Conservation (phyloP, 176 grass and related monocot genomes). For the Oryza longistaminata region DNA sequence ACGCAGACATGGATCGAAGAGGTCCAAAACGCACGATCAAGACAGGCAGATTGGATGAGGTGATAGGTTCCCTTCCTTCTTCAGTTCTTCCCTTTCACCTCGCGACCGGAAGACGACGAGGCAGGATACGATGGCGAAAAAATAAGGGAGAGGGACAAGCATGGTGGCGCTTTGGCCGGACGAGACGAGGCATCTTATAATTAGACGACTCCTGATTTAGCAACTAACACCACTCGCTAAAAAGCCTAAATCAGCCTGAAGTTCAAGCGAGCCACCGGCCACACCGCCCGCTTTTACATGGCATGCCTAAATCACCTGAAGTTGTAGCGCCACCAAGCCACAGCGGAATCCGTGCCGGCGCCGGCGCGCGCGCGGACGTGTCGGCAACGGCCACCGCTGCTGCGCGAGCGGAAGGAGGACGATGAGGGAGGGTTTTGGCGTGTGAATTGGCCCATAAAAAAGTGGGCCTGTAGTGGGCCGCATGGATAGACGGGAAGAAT, state of each 20-base stretch:
- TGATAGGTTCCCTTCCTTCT: neutral
- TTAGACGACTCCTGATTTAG: slow-evolving; percentile 53
- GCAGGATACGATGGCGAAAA: neutral
- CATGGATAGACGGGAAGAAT: neutral
- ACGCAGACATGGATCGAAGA: neutral
- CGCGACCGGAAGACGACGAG: neutral
- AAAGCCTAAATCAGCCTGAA: neutral
- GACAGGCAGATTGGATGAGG: too few relatives aligned
- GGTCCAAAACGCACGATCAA: neutral
- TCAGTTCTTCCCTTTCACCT: neutral
- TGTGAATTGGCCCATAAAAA: too few relatives aligned
- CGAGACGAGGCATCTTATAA: slow-evolving; percentile 41
- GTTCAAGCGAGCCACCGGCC: neutral
- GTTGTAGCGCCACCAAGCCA: too few relatives aligned
- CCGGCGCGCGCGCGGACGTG: too few relatives aligned
- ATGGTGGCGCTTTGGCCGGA: slow-evolving; percentile 26
- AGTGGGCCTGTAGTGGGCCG: neutral
- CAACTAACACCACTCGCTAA: slow-evolving; percentile 9
- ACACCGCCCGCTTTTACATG: neutral
- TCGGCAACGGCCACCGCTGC: neutral
- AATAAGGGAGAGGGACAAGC: neutral
- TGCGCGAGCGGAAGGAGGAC: too few relatives aligned
- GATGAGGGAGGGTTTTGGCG: neutral
- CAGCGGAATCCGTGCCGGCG: too few relatives aligned
- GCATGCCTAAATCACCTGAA: neutral